Evolutionary conservation across 768 basidiomycete species (phyloP), one percentile per base, ranked within the genome.

Genomic region (Naganishia onofrii): DNA sequence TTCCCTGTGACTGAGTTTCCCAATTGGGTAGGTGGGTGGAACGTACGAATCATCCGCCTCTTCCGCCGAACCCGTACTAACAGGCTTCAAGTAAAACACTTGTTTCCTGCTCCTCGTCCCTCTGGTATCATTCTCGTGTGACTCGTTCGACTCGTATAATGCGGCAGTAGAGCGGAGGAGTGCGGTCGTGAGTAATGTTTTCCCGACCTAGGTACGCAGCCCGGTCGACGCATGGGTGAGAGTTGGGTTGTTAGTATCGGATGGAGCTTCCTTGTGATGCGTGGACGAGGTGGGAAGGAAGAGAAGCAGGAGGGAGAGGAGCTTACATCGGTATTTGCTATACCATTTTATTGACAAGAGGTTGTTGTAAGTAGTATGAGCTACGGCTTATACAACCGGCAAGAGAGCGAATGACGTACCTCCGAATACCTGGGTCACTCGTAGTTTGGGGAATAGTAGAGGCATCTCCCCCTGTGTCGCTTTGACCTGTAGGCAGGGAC

Each of bases 371-470:
- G 21, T 13, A 53, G 21, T 15, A 10, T 21, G 60, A 72, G 70
- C 60, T 48, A n/a, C 19, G 36, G 46, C 23, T 56, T n/a, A n/a
- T 44, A 26, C 4, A 31, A 26, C 44, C 19, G 38, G 31, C 12
- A 54, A 58, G 26, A 12, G 17, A 60, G 48, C 36, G 15, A 13
- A 23, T n/a, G 53, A 57, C 76, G 68, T 48, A 80, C 79, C 79
- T 36, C 95, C 95, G 76, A 96, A 95, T 70, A 97, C 84, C 78
- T 95, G 92, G 80, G 93, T 91, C 34, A 93, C 83, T 21, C 92
- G 87, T 38, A 97, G 85, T 77, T 93, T 85, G 76, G 87, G 88
- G 84, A 90, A 94, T 54, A 98, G 88, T 26, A 89, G 85, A 58
- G 90, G 87, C 92, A 93, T 93, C 17, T 5, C 73, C 4, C 34